Conservation (phyloP, 805 yeast genomes). For the Scheffersomyces amazonensis region DNA sequence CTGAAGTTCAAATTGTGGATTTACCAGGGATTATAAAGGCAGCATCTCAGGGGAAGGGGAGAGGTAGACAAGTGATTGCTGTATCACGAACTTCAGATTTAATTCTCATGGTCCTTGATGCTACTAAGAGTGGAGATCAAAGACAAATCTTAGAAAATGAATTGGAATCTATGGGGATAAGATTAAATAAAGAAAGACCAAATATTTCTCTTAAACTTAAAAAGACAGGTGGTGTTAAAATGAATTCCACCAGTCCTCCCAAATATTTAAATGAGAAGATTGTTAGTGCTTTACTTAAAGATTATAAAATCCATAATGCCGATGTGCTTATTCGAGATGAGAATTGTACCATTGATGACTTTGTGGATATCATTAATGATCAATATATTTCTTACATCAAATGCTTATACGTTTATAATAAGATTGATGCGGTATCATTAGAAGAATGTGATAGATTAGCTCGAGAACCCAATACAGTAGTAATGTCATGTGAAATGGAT, state of each 20-base stretch:
- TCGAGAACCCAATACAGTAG: conserved; percentile 87
- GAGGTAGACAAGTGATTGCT: conserved; percentile 95
- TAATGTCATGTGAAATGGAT: conserved; percentile 87
- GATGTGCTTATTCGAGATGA: conserved; percentile 90
- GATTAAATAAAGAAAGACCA: conserved; percentile 80
- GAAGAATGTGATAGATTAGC: conserved; percentile 94
- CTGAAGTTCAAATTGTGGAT: conserved; percentile 96
- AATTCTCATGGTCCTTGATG: conserved; percentile 90
- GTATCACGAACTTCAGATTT: conserved; percentile 94
- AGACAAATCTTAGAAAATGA: conserved; percentile 83
- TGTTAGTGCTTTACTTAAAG: conserved; percentile 72
- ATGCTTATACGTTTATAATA: conserved; percentile 91
- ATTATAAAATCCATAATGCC: conserved; percentile 88
- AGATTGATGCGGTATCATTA: conserved; percentile 89
- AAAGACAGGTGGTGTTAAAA: conserved; percentile 88
- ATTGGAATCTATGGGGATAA: conserved; percentile 89
- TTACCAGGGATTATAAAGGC: conserved; percentile 96
- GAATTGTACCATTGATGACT: conserved; percentile 85
- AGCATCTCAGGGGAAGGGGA: conserved; percentile 94
- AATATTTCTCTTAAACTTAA: conserved; percentile 75
- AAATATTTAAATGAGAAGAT: conserved; percentile 78
- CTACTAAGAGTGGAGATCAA: conserved; percentile 91
- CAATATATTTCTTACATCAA: conserved; percentile 84
- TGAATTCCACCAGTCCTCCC: conserved; percentile 79
- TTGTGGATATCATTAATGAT: conserved; percentile 85